phyloP scores from a whole-genome alignment of 805 yeast species.

The Ascoidea asiatica region DNA sequence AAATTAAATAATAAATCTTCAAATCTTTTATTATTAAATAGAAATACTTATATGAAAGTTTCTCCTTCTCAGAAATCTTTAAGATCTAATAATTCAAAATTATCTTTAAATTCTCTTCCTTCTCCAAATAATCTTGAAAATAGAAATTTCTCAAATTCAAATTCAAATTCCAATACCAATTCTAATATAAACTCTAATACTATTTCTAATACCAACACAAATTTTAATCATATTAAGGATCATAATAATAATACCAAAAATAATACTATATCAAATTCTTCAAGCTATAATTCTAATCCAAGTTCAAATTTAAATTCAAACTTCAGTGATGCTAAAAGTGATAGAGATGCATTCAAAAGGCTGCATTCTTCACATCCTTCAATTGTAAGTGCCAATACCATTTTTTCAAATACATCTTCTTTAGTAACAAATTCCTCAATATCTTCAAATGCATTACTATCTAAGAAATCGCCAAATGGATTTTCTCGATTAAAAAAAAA shows the following conservation, averaged over 20 bases:
- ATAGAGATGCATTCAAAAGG: background rate
- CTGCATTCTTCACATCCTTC: background rate
- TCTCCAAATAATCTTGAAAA: background rate
- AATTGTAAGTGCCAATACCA: background rate
- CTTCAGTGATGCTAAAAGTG: background rate
- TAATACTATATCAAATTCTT: background rate
- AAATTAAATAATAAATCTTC: slow-evolving; percentile 1
- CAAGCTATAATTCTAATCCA: background rate
- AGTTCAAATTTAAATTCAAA: background rate
- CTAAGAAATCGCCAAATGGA: slow-evolving; percentile 2
- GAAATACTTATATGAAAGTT: slow-evolving; percentile 1
- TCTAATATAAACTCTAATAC: background rate
- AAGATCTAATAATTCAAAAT: background rate
- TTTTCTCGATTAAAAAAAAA: slow-evolving; percentile 9
- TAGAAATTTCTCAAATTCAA: background rate
- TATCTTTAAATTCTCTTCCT: slow-evolving; percentile 4
- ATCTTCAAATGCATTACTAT: background rate
- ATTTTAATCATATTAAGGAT: background rate
- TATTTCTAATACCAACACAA: background rate
- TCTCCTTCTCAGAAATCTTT: slow-evolving; percentile 6
- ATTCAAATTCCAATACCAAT: background rate
- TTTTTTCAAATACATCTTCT: background rate
- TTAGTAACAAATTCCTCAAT: background rate
- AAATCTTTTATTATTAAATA: slow-evolving; percentile 1
- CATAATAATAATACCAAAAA: background rate